Evolutionary conservation across 805 yeast genomes (phyloP), one percentile per base, ranked within the genome.

Genomic region (Ogataea nakhonphanomensis): DNA sequence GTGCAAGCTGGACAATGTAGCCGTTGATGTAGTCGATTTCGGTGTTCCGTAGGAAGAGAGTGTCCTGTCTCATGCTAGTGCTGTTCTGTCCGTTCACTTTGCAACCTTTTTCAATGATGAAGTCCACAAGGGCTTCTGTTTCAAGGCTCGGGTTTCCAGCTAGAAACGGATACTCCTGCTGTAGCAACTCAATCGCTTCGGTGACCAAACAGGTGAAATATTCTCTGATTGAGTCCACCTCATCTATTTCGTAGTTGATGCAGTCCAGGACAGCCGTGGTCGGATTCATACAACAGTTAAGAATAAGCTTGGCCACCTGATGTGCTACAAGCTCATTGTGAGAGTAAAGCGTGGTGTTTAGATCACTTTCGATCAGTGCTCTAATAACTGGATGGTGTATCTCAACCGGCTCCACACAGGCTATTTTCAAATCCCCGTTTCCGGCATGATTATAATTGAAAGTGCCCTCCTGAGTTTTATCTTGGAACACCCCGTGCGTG

Each of bases 21-120:
- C 97, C 97, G 57, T 90, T 93, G 44, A 91, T 81, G 57, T 75
- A 84, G 45, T 81, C 84, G 14, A 91, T 76, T 57, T 91, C 99
- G 0, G 93, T 85, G 11, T 69, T 71, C 49, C 76, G 72, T 43
- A 74, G 63, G 47, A 63, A 57, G 33, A 68, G 53, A 12, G 78
- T 64, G 52, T 91, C 98, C 43, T 76, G 78, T 35, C 84, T 66
- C 90, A 83, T 84, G 11, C 86, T 78, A 7, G 84, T 73, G 33
- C 76, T 70, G 55, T 89, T 91, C 29, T 70, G 58, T 0, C 74
- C 71, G 37, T 60, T 59, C 13, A 58, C 25, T 2, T 36, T 41
- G 23, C 54, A 50, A 4, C 67, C 67, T 31, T 52, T 40, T 10
- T 58, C 44, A 10, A 56, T 32, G 3, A 57, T 57, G 29, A 51